These are phyloP conservation scores for Eudorina sp. DNA, from an alignment of 139 green algal species.

Conservation along the genomic window DNA sequence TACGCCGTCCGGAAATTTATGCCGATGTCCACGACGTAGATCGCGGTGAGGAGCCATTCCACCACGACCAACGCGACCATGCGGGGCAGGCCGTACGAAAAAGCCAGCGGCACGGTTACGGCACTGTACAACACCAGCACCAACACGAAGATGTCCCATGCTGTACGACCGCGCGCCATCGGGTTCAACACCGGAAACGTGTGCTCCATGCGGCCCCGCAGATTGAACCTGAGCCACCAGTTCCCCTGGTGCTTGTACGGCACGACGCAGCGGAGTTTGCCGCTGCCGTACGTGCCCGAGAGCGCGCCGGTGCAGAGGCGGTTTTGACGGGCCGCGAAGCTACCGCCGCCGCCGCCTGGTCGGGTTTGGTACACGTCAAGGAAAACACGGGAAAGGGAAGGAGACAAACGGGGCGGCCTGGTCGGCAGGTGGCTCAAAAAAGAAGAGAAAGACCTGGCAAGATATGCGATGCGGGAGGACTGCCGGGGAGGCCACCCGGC, in stretches of 20 bases:
- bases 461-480: no score
- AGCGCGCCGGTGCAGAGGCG: background rate
- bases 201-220: background rate
- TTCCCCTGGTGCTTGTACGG: background rate
- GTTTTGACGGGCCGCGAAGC: no score
- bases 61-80: background rate
- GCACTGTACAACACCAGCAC: conserved; percentile 18
- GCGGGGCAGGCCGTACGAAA: conserved; percentile 18
- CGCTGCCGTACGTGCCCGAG: no score
- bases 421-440: no score
- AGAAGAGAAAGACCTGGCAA: no score
- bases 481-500: no score
- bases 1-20: conserved; percentile 39
- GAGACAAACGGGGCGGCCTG: no score
- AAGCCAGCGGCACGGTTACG: conserved; percentile 17
- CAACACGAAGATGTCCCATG: conserved; percentile 26
- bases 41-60: background rate
- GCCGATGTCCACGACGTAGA: conserved; percentile 19
- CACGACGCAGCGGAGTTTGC: background rate
- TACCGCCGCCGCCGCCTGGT: no score
- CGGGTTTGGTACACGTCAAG: no score
- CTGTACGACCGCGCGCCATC: background rate
- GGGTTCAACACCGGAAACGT: background rate
- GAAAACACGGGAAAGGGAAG: no score
- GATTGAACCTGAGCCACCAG: conserved; percentile 9